Evolutionary conservation across 2,329 filamentous ascomycete species (phyloP).

Genomic region (Botrytis fragariae): DNA sequence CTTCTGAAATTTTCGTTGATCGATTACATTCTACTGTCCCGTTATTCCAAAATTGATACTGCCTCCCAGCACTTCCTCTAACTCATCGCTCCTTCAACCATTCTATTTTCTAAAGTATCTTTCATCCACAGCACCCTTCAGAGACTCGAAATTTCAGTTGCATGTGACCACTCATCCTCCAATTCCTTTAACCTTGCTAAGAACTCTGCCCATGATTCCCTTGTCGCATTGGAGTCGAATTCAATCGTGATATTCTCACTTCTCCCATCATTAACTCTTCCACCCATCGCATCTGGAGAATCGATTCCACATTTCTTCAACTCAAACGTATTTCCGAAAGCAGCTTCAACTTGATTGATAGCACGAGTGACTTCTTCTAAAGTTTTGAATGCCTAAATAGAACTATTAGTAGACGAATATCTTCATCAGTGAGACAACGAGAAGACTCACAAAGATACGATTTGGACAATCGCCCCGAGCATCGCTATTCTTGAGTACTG

Average conservation of each 20-base stretch:
- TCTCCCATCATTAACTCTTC: constrained; percentile 31
- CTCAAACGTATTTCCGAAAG: constrained; percentile 28
- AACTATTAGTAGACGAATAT: background rate
- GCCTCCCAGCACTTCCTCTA: background rate
- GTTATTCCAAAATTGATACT: no score
- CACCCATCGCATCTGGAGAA: constrained; percentile 31
- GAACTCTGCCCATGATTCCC: constrained; percentile 28
- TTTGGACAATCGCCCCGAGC: constrained; percentile 28
- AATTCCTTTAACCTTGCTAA: constrained; percentile 24
- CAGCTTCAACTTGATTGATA: constrained; percentile 30
- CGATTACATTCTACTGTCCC: background rate
- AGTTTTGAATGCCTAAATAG: constrained; percentile 30
- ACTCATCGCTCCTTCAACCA: background rate
- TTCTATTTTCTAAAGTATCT: background rate
- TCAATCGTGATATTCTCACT: constrained; percentile 34
- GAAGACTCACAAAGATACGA: constrained; percentile 30
- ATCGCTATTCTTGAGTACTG: constrained; percentile 31
- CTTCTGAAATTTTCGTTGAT: no score
- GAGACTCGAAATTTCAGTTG: constrained; percentile 7
- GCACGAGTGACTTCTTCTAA: constrained; percentile 31
- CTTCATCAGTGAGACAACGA: background rate
- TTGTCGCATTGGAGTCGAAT: constrained; percentile 27
- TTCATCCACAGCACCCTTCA: background rate
- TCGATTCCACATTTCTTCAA: constrained; percentile 32
- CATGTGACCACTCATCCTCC: constrained; percentile 31